These are phyloP conservation scores for Wickerhamiella lipophila DNA, from an alignment of 805 yeast genomes.

Conservation along the genomic window DNA sequence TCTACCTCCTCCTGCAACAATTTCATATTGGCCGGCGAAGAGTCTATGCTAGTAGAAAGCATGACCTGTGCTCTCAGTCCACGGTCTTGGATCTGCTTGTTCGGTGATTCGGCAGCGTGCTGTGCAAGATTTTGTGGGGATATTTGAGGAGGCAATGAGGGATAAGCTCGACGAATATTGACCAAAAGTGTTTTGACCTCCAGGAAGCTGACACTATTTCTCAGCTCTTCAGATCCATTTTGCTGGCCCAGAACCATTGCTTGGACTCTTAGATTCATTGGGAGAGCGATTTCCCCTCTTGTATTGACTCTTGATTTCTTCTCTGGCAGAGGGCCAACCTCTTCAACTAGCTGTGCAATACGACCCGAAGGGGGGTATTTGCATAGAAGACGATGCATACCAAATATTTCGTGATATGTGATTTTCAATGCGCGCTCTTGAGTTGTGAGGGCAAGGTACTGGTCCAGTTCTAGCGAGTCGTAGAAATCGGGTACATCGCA, in stretches of 20 bases:
- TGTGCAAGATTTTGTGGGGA: conserved; percentile 25
- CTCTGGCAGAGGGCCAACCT: conserved; percentile 26
- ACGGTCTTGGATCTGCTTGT: conserved; percentile 24
- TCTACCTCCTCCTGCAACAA: conserved; percentile 27
- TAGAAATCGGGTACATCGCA: conserved; percentile 33
- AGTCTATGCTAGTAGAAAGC: conserved; percentile 19
- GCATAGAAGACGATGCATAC: conserved; percentile 28
- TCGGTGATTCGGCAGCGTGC: conserved; percentile 25
- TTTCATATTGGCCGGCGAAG: conserved; percentile 19
- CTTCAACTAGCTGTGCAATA: conserved; percentile 20
- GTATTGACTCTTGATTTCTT: conserved; percentile 24
- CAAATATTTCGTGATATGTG: conserved; percentile 27
- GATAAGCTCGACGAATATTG: conserved; percentile 29
- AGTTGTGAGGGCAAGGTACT: conserved; percentile 29
- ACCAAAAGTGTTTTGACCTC: conserved; percentile 29
- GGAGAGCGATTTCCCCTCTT: conserved; percentile 24
- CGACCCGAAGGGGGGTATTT: conserved; percentile 22
- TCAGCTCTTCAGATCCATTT: conserved; percentile 21
- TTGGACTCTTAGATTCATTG: conserved; percentile 27
- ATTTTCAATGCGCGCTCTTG: conserved; percentile 26
- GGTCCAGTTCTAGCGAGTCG: conserved; percentile 31
- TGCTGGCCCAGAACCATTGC: conserved; percentile 24
- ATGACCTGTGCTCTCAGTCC: conserved; percentile 28
- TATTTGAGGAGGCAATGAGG: conserved; percentile 15
- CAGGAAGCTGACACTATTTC: conserved; percentile 27